Evolutionary conservation across 495 filamentous ascomycete species (phyloP), one percentile per base, ranked within the genome.

Genomic region (Talaromyces liani): DNA sequence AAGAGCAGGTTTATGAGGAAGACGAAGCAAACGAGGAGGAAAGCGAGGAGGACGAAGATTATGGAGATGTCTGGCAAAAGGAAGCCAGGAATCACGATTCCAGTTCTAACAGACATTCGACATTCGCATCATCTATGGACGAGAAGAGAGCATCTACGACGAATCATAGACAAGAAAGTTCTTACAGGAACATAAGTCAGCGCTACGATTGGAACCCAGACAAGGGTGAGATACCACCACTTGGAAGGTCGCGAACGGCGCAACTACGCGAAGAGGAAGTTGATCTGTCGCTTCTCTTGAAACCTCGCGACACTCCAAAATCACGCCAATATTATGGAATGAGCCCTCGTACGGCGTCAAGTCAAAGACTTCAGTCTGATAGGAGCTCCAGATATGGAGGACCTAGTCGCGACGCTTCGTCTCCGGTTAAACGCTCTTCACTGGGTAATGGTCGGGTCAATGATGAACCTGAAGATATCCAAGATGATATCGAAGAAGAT

Each of bases 201-300:
- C 45, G 27, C n/a, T 62, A 62, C 25, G 47, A 34, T 8, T 62
- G 60, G 60, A 22, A 62, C 22, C 60, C 60, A 51, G 72, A 72
- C 33, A 67, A 71, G n/a, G 63, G 67, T 18, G 69, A 71, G 33
- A 62, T 70, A 10, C 69, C 69, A 2, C 68, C 68, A 20, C 63
- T 74, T 20, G 74, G 73, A 9, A 71, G 63, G 49, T 79, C 78
- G 14, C 71, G 74, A 36, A 70, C 78, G 24, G 71, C 66, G 39
- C 67, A 74, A 33, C 65, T 80, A 29, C 75, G 71, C 9, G 77
- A 80, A 29, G 68, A 76, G 61, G 66, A 79, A 14, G 73, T 79
- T 29, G 77, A 80, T 60, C 22, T 80, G 0, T 73, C 73, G 27
- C 67, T 65, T 63, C 56, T 77, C 27, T 66, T 77, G 14, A 70